These are phyloP conservation scores for Amanita pseudoporphyria DNA, from an alignment of 768 basidiomycete genomes.

Conservation along the genomic window DNA sequence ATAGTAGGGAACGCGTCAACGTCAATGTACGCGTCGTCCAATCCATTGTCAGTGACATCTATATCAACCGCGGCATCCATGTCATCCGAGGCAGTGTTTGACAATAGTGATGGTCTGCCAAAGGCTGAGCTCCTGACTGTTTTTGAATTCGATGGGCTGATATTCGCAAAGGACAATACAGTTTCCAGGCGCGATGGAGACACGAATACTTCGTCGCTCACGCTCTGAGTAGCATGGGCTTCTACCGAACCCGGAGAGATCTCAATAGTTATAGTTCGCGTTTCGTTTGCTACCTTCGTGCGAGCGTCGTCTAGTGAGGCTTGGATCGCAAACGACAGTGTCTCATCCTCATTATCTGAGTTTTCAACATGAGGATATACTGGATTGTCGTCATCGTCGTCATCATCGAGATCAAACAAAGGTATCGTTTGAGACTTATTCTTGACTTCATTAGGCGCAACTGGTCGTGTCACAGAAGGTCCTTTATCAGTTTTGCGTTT, in stretches of 20 bases:
- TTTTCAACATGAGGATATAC: conserved; percentile 14
- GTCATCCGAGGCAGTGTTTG: not conserved
- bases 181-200: conserved; percentile 13
- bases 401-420: conserved; percentile 47
- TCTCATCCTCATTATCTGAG: conserved; percentile 41
- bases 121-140: conserved; percentile 4
- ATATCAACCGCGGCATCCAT: not conserved
- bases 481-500: conserved; percentile 36
- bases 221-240: conserved; percentile 11
- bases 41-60: not conserved
- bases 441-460: conserved; percentile 13
- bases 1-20: not conserved
- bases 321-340: conserved; percentile 51
- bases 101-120: conserved; percentile 2
- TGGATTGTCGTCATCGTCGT: conserved; percentile 24
- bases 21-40: conserved; percentile 5
- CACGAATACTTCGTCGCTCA: conserved; percentile 8
- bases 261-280: conserved; percentile 9
- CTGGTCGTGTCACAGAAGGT: conserved; percentile 18
- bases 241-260: not conserved
- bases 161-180: conserved; percentile 11
- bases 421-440: conserved; percentile 27
- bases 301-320: conserved; percentile 40
- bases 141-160: conserved; percentile 1
- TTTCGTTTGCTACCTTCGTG: not conserved